Evolutionary conservation across 805 yeast species (phyloP), one percentile per base, ranked within the genome.

Genomic region (Candida mattraensis): DNA sequence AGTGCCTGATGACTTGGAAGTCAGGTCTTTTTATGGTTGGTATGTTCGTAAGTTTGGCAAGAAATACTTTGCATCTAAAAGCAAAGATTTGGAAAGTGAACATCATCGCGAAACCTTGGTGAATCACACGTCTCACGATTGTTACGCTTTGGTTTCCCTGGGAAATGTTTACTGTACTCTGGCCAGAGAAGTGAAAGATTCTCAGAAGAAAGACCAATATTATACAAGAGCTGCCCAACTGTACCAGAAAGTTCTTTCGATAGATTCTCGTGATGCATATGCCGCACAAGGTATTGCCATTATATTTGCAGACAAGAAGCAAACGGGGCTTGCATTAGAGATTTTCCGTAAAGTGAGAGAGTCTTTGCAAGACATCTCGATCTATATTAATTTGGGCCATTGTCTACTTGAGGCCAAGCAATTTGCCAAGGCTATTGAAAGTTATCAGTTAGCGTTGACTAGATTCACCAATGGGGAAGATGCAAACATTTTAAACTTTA

Each of bases 241-340:
- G 40, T 91, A 79, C 59, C 85, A 87, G 53, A 93, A 93, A 63
- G 96, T 87, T 2, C 66, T 93, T 35, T 80, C 84, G 33, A 63
- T 88, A 18, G 98, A 93, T 63, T 78, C 89, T 2, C 70, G 74
- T 48, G 87, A 91, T 56, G 91, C 89, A 1, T 93, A 82, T 65
- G 99, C 99, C 5, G 98, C 99, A 1, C 99, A 93, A 61, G 99
- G 99, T 37, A 72, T 93, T 44, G 98, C 97, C 1, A 87, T 93
- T 37, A 78, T 88, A 4, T 84, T 87, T 59, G 94, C 95, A 8
- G 97, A 91, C 53, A 82, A 80, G 52, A 80, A 81, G 47, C 80
- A 85, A 48, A 64, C 77, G 21, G 79, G 77, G 17, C 70, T 80
- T 42, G 96, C 98, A 0, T 69, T 89, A 52, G 95, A 87, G 47